Base-by-base conservation (phyloP, 75 land plant genomes). In the Azolla pinnata region DNA sequence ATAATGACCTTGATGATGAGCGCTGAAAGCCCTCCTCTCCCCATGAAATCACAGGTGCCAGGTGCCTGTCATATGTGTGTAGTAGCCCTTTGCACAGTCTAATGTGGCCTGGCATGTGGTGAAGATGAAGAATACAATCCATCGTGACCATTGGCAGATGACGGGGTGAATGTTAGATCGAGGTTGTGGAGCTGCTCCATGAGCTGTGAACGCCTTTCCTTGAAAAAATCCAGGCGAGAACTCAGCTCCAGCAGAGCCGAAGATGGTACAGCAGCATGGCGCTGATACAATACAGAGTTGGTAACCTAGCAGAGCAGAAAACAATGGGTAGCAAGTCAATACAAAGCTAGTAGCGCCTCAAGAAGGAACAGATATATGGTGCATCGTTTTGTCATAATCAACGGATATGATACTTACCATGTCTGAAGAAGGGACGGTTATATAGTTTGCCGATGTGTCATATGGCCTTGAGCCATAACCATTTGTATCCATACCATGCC, bases 121-220 rank as follows among this genome's bases (percentile, higher is more conserved):
- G n/a, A n/a, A n/a, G 49, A 23, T 4, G 49, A 46, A 14, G 49
- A 46, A 17, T 46, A 46, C 4, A 23, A 18, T 18, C 49, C 49
- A 33, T 66, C 68, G 4, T 57, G 68, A 18, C 68, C 34, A 31
- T 31, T 66, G 4, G 14, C 49, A 23, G 68, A 58, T 34, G 18
- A 8, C 54, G 57, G 21, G 31, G 78, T 81, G 44, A 81, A 75
- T 33, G 70, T 82, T 28, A 87, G 66, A 63, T 92, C 97, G 12
- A 91, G 80, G 59, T 71, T 88, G 67, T 91, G 96, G 25, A 91
- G 86, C 60, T 91, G 93, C 32, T 91, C 97, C 88, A 91, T 84
- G 2, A 91, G 76, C 59, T 91, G 97, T 10, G 97, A 88, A 8
- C 97, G 80, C 28, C 97, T 67, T 68, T 91, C 97, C 73, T 88